phyloP scores from a whole-genome alignment of 2,329 filamentous ascomycete species.

The Chrysosporium queenslandicum region DNA sequence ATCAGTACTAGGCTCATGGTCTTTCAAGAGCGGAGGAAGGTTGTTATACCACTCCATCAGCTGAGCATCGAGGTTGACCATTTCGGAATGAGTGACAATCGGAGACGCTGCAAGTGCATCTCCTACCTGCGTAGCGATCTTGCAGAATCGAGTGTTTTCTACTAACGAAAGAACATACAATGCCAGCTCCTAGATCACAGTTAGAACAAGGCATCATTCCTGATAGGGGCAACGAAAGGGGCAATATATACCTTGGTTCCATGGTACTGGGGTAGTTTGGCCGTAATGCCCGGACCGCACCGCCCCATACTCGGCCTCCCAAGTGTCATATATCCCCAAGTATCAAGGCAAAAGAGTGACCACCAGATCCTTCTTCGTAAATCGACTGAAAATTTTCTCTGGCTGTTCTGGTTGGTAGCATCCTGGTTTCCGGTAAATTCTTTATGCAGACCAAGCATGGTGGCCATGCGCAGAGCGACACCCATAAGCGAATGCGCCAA shows the following conservation, averaged over 20 bases:
- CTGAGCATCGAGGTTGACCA: conserved; percentile 55
- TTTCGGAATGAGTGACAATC: conserved; percentile 56
- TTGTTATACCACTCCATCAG: conserved; percentile 63
- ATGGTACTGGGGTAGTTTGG: conserved; percentile 49
- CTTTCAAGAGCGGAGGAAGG: conserved; percentile 55
- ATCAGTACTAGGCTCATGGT: conserved; percentile 58
- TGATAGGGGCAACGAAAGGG: not conserved
- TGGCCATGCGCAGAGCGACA: conserved; percentile 63
- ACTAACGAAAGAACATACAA: conserved; percentile 60
- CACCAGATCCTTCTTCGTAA: conserved; percentile 62
- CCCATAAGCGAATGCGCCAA: conserved; percentile 65
- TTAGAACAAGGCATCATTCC: not conserved
- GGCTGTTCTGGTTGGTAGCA: conserved; percentile 31
- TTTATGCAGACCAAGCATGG: conserved; percentile 59
- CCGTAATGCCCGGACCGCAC: conserved; percentile 58
- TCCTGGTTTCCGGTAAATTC: conserved; percentile 45
- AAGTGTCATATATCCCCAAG: conserved; percentile 62
- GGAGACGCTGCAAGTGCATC: conserved; percentile 62
- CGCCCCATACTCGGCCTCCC: conserved; percentile 60
- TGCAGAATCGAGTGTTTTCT: conserved; percentile 70
- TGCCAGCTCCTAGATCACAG: conserved; percentile 42
- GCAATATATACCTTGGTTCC: conserved; percentile 23
- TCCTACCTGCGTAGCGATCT: conserved; percentile 67
- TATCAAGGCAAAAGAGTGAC: conserved; percentile 63
- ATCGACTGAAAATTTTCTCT: conserved; percentile 45